phyloP scores from a whole-genome alignment of 1,284 basidiomycete genomes.

The Boletus smithii region DNA sequence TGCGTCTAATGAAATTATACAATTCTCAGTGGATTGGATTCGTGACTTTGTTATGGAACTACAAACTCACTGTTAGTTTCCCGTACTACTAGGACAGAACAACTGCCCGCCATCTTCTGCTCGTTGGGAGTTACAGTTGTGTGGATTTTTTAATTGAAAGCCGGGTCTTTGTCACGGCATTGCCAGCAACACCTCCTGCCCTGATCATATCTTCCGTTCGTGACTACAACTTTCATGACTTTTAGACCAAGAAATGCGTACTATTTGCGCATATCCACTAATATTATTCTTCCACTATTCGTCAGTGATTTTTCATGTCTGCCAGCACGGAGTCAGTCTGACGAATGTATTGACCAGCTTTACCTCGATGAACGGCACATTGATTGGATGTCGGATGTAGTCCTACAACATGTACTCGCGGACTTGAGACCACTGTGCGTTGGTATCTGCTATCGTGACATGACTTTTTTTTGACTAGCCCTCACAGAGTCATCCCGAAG shows the following conservation, averaged over 20 bases:
- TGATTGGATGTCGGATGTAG: constrained; percentile 73
- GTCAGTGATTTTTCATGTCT: constrained; percentile 34
- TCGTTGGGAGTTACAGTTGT: no score
- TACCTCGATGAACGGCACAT: constrained; percentile 77
- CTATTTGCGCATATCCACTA: constrained; percentile 66
- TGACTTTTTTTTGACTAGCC: constrained; percentile 1
- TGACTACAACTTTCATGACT: constrained; percentile 36
- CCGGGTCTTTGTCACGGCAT: no score
- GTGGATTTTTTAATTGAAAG: no score
- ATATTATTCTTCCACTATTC: constrained; percentile 65
- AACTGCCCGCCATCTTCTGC: no score
- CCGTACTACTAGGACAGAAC: no score
- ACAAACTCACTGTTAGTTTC: no score
- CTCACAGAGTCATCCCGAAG: constrained; percentile 63
- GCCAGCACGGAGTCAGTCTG: not conserved
- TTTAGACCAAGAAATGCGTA: constrained; percentile 63
- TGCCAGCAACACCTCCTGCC: no score
- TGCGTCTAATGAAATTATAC: no score
- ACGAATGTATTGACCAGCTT: constrained; percentile 41
- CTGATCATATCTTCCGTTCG: not conserved
- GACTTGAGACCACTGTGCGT: constrained; percentile 67
- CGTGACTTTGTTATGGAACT: not conserved
- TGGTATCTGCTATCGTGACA: not conserved
- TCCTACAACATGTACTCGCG: constrained; percentile 66
- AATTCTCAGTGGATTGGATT: not conserved